A percentile compares a stretch with the other conserved stretches of the same genome.
Conservation (phyloP, 495 filamentous ascomycete species). For the Haplographium delicatum region DNA sequence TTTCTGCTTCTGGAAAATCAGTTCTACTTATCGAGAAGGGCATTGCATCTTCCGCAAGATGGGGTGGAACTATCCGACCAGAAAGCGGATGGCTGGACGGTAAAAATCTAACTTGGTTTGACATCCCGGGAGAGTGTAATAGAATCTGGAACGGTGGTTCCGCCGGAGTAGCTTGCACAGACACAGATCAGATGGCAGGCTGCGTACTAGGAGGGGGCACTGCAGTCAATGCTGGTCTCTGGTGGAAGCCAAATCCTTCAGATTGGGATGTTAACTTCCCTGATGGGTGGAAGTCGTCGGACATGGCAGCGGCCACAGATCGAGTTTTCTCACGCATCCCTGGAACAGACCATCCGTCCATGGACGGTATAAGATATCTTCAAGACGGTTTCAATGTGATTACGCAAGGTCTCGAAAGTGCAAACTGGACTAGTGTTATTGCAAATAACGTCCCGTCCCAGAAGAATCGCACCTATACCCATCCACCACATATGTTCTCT, state of each 20-base stretch:
- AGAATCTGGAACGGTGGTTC: constrained; percentile 56
- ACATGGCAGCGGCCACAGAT: constrained; percentile 51
- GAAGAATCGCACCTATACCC: constrained; percentile 62
- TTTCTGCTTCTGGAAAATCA: constrained; percentile 56
- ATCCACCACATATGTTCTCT: constrained; percentile 62
- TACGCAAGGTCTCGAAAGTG: constrained; percentile 40
- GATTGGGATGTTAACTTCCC: constrained; percentile 76
- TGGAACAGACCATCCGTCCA: constrained; percentile 59
- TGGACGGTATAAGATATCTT: constrained; percentile 62
- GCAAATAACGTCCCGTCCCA: constrained; percentile 53
- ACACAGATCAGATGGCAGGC: constrained; percentile 67
- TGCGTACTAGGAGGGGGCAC: constrained; percentile 73
- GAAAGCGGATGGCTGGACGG: constrained; percentile 53
- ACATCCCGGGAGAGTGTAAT: constrained; percentile 71
- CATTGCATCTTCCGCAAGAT: constrained; percentile 53
- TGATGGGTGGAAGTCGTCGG: constrained; percentile 59
- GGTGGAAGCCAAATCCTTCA: constrained; percentile 33
- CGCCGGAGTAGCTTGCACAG: constrained; percentile 56
- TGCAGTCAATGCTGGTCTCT: constrained; percentile 63
- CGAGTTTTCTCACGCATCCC: constrained; percentile 65
- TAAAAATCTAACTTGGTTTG: constrained; percentile 65
- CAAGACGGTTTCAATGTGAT: constrained; percentile 60
- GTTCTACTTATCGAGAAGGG: constrained; percentile 65
- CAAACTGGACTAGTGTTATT: constrained; percentile 57
- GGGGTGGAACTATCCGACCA: constrained; percentile 42